Percentiles rank a stretch among this genome's conserved stretches.
phyloP scores from a whole-genome alignment of 2,329 filamentous ascomycete genomes.

The Simplicillium aogashimaense region DNA sequence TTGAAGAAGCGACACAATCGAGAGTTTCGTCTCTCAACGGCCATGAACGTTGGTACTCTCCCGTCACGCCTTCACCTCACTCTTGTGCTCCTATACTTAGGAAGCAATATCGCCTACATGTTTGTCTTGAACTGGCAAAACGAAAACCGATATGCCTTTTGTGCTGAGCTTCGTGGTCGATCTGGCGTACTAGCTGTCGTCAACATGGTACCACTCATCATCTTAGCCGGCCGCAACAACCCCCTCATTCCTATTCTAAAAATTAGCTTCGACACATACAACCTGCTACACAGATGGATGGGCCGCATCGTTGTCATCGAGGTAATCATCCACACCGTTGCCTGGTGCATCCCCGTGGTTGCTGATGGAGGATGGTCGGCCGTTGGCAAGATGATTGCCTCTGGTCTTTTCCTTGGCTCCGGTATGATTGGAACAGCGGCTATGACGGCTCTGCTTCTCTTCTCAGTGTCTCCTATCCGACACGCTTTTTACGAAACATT shows the following conservation, averaged over 20 bases:
- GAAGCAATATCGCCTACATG: constrained; percentile 54
- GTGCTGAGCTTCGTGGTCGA: constrained; percentile 77
- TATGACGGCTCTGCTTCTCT: constrained; percentile 56
- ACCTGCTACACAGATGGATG: constrained; percentile 62
- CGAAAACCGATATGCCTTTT: constrained; percentile 50
- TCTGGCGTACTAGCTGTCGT: constrained; percentile 75
- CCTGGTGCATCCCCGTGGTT: constrained; percentile 66
- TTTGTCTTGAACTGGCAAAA: constrained; percentile 50
- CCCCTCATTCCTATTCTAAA: constrained; percentile 72
- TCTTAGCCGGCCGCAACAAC: constrained; percentile 89
- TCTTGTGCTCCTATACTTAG: constrained; percentile 45
- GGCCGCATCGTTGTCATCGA: constrained; percentile 65
- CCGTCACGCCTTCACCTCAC: constrained; percentile 54
- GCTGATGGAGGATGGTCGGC: constrained; percentile 53
- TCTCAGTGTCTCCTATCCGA: constrained; percentile 69
- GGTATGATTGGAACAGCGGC: constrained; percentile 52
- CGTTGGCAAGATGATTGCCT: constrained; percentile 41
- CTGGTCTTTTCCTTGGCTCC: constrained; percentile 55
- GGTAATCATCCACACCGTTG: constrained; percentile 55
- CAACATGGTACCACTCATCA: constrained; percentile 85
- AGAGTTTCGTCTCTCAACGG: constrained; percentile 52
- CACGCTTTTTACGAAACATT: constrained; percentile 98
- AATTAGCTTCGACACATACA: constrained; percentile 95
- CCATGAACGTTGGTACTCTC: constrained; percentile 50
- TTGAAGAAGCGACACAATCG: constrained; percentile 58